Conservation (phyloP, 2,329 filamentous ascomycete species). For the Aspergillus piperis region DNA sequence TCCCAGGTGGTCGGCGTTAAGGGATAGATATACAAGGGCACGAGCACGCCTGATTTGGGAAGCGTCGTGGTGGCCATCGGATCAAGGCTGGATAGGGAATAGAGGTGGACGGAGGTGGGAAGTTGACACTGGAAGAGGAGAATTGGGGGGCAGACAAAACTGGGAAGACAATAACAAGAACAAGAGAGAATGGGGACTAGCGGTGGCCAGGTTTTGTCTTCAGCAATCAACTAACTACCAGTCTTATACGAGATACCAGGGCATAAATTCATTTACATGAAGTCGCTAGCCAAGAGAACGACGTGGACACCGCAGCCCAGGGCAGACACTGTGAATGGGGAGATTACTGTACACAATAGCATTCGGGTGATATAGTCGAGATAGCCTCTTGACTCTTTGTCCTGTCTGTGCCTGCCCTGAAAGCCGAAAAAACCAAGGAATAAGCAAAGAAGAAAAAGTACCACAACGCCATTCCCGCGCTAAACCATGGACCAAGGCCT, state of each 20-base stretch:
- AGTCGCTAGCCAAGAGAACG: background rate
- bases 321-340: too few species aligned
- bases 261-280: background rate
- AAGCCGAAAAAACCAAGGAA: too few species aligned
- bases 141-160: background rate
- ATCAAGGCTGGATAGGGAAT: background rate
- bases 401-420: too few species aligned
- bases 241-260: background rate
- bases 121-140: too few species aligned
- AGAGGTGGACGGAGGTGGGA: background rate
- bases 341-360: too few species aligned
- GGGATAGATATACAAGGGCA: conserved; percentile 23
- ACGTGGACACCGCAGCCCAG: background rate
- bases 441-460: background rate
- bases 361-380: too few species aligned
- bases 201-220: background rate
- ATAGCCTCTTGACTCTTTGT: too few species aligned
- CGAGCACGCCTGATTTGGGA: conserved; percentile 16
- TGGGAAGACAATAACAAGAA: background rate
- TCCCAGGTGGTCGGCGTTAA: conserved; percentile 16
- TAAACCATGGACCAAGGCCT: too few species aligned
- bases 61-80: background rate
- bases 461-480: background rate
- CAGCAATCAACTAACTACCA: background rate
- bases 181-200: background rate